Base-by-base conservation (phyloP, 768 basidiomycete genomes). In the Hortiboletus flavorubellus region DNA sequence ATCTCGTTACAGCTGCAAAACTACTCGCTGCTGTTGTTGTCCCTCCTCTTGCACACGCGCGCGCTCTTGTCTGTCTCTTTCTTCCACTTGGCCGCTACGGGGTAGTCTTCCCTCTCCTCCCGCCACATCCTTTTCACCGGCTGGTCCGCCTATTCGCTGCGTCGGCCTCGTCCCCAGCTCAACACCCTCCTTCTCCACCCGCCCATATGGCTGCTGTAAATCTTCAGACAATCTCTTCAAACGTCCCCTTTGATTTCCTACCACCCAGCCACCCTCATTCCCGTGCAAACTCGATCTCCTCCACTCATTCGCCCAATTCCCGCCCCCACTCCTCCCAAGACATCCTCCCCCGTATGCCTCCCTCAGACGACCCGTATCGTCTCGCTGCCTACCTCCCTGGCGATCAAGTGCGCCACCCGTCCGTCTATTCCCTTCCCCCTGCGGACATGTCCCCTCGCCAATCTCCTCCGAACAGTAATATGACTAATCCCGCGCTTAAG, bases 291-390 rank as follows among this genome's bases (percentile, higher is more conserved):
- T 92, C 90, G 18, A 80, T 89, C 69, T 87, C 87, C 41, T 90
- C 89, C 38, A 83, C 86, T 46, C 84, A 84, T 67, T 87, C 85
- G 2, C 82, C 85, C 61, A 79, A 78, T 64, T 88, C 89, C 45
- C 82, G 89, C 23, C 87, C 89, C 38, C 88, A 88, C 61, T 91
- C 89, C 47, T 85, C 89, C 61, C 87, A 88, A 69, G 86, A 87
- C 61, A 64, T 73, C 64, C 63, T 84, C 56, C 72, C 77, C 59
- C 78, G 82, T 61, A 78, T 83, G 71, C 78, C 80, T 51, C 75
- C 80, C 49, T 64, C 76, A 58, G 87, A 90, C 63, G 89, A 91
- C 75, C 75, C 87, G 53, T 91, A 90, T 72, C 80, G 85, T 59
- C 76, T 82, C 64, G 83, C 85, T 10, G 8, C 63, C 66, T 82